Evolutionary conservation across 192 early-diverging fungal genomes (phyloP), one percentile per base, ranked within the genome.

Genomic region (Entomortierella parvispora): DNA sequence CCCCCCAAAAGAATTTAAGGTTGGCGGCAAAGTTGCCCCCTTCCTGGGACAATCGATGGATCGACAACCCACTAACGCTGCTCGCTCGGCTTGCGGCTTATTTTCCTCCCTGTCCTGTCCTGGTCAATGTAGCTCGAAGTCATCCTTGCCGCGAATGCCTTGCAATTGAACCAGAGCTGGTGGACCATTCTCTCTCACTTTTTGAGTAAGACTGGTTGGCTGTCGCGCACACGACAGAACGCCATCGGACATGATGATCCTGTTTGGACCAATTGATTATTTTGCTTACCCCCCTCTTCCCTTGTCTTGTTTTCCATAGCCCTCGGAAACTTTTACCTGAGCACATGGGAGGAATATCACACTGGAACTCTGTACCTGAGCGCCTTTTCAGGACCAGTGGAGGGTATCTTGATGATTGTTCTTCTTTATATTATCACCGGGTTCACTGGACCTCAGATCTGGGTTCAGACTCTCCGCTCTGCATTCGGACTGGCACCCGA

Each of bases 341-440:
- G 91, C 62, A 96, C 96, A 17, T 95, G 94, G 94, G 96, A 97
- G 85, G 94, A 95, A 67, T 96, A 97, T 70, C 93, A 96, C 67
- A 97, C 95, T 4, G 93, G 93, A 12, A 85, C 91, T 2, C 81
- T 97, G 44, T 96, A 92, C 68, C 79, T 97, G 45, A 89, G 91
- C 22, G 88, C 91, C 65, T 92, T 93, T 83, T 93, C 90, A 64
- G 95, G 94, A 5, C 94, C 95, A 42, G 93, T 97, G n/a, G 95
- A 97, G 70, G 95, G 95, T 26, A 88, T 97, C 45, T 49, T 95
- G 46, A 83, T 90, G 65, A 83, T 93, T 53, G 83, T 89, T 42
- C 48, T 76, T 2, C 78, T 93, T 11, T 86, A 87, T 43, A 61
- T 91, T 31, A 70, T 87, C 20, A 90, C 92, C 6, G 92, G 92